Conservation (phyloP, 176 grass and related monocot species). For the Oryza australiensis region DNA sequence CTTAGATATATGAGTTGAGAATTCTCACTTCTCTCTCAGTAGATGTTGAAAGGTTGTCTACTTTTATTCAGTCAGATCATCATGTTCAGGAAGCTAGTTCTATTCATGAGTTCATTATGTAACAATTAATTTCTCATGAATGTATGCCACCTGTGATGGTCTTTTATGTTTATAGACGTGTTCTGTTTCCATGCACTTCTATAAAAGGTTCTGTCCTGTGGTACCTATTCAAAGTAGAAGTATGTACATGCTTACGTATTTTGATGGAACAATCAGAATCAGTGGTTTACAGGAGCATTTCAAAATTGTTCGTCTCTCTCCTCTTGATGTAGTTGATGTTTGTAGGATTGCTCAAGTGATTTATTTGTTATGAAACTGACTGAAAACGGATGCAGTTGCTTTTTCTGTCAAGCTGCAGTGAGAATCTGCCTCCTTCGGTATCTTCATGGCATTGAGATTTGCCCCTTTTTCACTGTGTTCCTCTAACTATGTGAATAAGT, state of each 20-base stretch:
- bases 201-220: neutral
- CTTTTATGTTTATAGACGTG: neutral
- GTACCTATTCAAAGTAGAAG: neutral
- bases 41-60: neutral
- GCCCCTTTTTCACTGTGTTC: neutral
- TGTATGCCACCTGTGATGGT: too few species aligned
- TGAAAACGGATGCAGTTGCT: neutral
- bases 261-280: neutral
- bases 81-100: neutral
- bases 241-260: neutral
- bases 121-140: neutral
- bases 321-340: constrained; percentile 12
- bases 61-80: constrained; percentile 14
- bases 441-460: neutral
- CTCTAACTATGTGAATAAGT: neutral
- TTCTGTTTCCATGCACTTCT: neutral
- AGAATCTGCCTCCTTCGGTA: neutral
- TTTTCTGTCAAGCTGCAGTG: constrained; percentile 15
- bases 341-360: neutral
- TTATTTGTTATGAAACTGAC: neutral
- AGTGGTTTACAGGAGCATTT: neutral
- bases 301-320: neutral
- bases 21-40: constrained; percentile 1
- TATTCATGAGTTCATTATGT: neutral
- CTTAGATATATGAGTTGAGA: neutral